Conservation (phyloP, 1,284 basidiomycete species). For the Ceratobasidium sp. region DNA sequence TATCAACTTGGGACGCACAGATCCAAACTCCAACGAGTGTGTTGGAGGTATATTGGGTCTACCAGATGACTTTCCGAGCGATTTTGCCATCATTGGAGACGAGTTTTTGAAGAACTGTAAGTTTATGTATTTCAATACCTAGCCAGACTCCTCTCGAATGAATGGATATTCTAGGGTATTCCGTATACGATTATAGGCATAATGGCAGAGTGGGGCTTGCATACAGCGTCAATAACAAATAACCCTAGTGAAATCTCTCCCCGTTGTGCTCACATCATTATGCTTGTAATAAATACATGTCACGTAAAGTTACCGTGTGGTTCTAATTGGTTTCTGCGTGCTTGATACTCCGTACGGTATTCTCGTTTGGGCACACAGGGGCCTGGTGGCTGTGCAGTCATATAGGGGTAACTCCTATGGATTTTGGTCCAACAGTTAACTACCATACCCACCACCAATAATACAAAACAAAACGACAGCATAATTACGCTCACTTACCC, state of each 20-base stretch:
- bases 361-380: background rate
- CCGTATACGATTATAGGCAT: conserved; percentile 65
- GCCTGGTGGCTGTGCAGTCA: conserved; percentile 10
- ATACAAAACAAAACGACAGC: too few species aligned
- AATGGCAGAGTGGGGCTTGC: conserved; percentile 65
- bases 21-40: conserved; percentile 55
- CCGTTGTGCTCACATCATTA: background rate
- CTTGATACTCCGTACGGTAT: too few species aligned
- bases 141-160: background rate
- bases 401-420: conserved; percentile 20
- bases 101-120: conserved; percentile 74
- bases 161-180: conserved; percentile 61
- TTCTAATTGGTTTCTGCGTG: too few species aligned
- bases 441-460: too few species aligned
- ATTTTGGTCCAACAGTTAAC: background rate
- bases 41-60: conserved; percentile 72
- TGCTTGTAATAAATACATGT: too few species aligned
- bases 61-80: conserved; percentile 56
- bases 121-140: conserved; percentile 45
- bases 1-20: conserved; percentile 68
- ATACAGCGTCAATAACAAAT: conserved; percentile 61
- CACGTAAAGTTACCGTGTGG: too few species aligned
- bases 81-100: conserved; percentile 72
- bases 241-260: background rate
- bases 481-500: too few species aligned